phyloP scores from a whole-genome alignment of 257 asterid genomes.

The Jasminum sambac region DNA sequence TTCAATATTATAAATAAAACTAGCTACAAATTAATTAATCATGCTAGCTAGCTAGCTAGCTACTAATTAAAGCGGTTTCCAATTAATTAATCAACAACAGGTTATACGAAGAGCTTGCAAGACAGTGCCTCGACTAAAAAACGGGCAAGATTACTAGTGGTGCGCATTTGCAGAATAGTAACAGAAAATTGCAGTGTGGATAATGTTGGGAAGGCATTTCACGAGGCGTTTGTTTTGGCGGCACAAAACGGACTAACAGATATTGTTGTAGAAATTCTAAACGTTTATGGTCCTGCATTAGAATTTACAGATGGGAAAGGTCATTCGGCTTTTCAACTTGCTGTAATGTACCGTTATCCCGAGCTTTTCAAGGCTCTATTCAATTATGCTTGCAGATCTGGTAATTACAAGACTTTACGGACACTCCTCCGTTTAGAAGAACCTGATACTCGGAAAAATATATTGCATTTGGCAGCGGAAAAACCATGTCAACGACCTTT shows the following conservation, averaged over 20 bases:
- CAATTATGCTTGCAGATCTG: no score
- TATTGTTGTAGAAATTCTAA: conserved; percentile 17
- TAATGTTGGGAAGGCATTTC: not conserved
- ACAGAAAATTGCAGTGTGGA: not conserved
- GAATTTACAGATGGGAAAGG: not conserved
- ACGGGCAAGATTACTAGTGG: not conserved
- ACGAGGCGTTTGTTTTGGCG: not conserved
- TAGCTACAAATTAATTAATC: no score
- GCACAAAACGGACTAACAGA: conserved; percentile 14
- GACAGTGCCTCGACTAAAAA: no score
- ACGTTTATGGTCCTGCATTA: not conserved
- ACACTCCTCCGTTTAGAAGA: no score
- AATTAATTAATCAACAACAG: no score
- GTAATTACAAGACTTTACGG: no score
- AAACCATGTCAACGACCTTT: not conserved
- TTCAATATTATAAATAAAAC: no score
- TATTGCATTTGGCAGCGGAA: conserved; percentile 13
- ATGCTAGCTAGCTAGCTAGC: no score
- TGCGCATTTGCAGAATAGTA: conserved; percentile 6
- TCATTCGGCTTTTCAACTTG: not conserved
- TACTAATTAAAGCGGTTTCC: no score
- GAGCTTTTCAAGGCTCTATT: conserved; percentile 7
- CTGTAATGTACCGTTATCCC: conserved; percentile 7
- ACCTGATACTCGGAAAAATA: not conserved
- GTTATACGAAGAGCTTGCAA: no score